Evolutionary conservation across 2,329 filamentous ascomycete species (phyloP), one percentile per base, ranked within the genome.

Genomic region (Ophiostoma montium): DNA sequence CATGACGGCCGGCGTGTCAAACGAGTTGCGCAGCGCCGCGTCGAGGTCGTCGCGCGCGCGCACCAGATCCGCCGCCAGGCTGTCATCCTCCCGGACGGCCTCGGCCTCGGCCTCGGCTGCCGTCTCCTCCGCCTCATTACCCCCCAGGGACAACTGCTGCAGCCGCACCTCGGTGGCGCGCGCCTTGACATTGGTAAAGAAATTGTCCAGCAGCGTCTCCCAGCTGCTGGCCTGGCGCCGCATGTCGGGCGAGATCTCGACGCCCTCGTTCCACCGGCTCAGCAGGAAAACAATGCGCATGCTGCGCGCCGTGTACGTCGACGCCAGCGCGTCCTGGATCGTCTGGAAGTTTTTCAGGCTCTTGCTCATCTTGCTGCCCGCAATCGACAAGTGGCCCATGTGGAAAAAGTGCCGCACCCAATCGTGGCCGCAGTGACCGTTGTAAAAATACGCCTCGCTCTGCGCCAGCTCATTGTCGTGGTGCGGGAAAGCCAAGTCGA

Each of bases 391-490:
- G 44, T 85, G 82, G 4, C 82, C 82, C 76, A 83, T 84, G 60
- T 85, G 81, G 16, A 86, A 59, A 63, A 86, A 86, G 64, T 86
- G 84, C 60, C 84, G 84, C 48, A 84, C 76, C 81, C 82, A 86
- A 42, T 46, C 50, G 52, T 53, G 51, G 38, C 46, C 53, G 35
- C 19, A 35, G 48, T 70, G 67, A 41, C 61, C 60, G 15, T 64
- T 63, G 51, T 56, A 43, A 75, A 76, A 85, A 60, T 81, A 84
- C 6, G 81, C 82, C 61, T 85, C 81, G 50, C 76, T 81, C 60
- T 86, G 82, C 4, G 81, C 82, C 50, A 86, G 67, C 60, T 85
- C 82, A 57, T 84, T 84, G 63, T 80, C 81, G 61, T 60, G 58
- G 50, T 60, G 58, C 23, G 58, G 57, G 43, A 60, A 60, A n/a